Conservation (phyloP, 768 basidiomycete species). For the Daedalea quercina region DNA sequence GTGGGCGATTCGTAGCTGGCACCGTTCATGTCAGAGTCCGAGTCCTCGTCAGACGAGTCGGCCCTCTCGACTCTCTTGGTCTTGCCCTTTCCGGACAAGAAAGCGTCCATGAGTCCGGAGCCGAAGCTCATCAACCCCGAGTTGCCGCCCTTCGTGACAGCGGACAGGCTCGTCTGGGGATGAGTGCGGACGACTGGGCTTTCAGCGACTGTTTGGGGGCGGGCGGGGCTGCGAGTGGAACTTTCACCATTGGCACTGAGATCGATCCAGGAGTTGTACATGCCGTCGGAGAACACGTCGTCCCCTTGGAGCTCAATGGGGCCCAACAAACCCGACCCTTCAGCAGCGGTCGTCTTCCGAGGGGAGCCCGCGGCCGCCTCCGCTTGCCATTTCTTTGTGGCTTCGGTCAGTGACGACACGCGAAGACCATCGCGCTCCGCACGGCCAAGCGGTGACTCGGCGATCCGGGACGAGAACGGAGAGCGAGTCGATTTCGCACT, state of each 20-base stretch:
- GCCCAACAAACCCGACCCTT: constrained; percentile 12
- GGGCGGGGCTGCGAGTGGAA: constrained; percentile 23
- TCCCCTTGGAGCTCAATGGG: constrained; percentile 22
- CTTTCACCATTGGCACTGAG: constrained; percentile 19
- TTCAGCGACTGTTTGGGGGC: constrained; percentile 21
- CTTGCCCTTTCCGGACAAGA: constrained; percentile 12
- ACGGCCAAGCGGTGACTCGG: constrained; percentile 13
- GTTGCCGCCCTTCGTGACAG: constrained; percentile 1
- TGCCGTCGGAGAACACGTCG: constrained; percentile 13
- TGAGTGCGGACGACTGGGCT: constrained; percentile 46
- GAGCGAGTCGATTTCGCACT: constrained; percentile 11
- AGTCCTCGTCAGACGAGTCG: constrained; percentile 11
- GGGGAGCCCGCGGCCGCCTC: background rate
- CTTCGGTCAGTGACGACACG: background rate
- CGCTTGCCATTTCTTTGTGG: background rate
- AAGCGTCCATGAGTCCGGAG: constrained; percentile 22
- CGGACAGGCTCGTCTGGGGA: constrained; percentile 9
- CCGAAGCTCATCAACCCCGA: constrained; percentile 8
- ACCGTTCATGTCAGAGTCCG: constrained; percentile 20
- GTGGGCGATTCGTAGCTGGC: constrained; percentile 8
- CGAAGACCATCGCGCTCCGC: constrained; percentile 2
- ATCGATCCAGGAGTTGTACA: constrained; percentile 9
- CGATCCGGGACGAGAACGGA: constrained; percentile 8
- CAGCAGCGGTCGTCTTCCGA: background rate
- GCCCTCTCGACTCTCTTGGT: background rate